A percentile compares a stretch with the other conserved stretches of the same genome.
These are phyloP conservation scores for Neurospora sp. DNA, from an alignment of 495 filamentous ascomycete species.

Conservation along the genomic window DNA sequence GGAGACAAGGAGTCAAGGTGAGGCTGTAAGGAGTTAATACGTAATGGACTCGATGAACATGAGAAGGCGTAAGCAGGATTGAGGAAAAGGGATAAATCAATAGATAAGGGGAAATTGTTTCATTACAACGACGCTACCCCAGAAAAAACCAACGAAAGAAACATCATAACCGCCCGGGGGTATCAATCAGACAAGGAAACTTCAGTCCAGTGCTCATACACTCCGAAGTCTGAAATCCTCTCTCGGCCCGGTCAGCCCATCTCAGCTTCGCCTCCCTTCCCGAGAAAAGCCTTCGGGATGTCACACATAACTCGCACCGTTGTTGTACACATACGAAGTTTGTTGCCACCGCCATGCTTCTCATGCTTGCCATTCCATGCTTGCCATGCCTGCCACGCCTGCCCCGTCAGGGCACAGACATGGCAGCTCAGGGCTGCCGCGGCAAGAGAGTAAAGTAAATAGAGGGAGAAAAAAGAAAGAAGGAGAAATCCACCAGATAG, in stretches of 20 bases:
- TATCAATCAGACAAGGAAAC: background rate
- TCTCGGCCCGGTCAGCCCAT: background rate
- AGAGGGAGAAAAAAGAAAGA: background rate
- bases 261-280: background rate
- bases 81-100: background rate
- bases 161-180: background rate
- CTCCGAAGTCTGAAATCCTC: background rate
- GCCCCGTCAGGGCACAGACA: background rate
- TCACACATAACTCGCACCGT: background rate
- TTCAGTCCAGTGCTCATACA: background rate
- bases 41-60: background rate
- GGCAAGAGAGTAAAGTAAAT: background rate
- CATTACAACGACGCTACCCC: background rate
- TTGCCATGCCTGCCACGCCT: background rate
- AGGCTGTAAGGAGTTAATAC: too few species aligned
- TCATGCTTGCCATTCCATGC: background rate
- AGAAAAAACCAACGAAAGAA: background rate
- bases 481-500: background rate
- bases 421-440: background rate
- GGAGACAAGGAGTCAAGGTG: background rate
- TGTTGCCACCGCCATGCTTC: background rate
- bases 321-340: background rate
- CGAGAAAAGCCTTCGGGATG: background rate
- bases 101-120: background rate
- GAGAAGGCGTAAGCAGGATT: background rate